A percentile compares a stretch with the other conserved stretches of the same genome.
Conservation (phyloP, 176 grass and related monocot genomes). For the Alloteropsis semialata region DNA sequence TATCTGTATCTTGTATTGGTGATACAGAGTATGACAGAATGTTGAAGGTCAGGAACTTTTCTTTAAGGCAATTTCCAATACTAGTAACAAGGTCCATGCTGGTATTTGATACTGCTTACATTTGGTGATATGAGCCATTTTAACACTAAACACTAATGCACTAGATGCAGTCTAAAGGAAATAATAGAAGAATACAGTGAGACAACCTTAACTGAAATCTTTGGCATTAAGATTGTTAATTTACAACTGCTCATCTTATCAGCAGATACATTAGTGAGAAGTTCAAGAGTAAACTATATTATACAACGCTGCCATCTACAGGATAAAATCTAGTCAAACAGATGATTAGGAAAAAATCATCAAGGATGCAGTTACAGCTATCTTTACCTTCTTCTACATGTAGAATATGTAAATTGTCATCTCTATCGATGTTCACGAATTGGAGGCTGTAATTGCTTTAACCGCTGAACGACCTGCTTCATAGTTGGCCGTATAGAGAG, state of each 20-base stretch:
- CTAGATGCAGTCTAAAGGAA: neutral
- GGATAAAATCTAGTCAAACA: conserved; percentile 56
- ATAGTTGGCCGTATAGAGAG: conserved; percentile 81
- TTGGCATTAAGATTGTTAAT: conserved; percentile 71
- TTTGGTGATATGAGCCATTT: neutral
- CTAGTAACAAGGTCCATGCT: neutral
- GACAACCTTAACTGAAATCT: conserved; percentile 36
- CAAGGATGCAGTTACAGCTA: conserved; percentile 33
- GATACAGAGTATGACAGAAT: neutral
- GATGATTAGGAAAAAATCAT: conserved; percentile 49
- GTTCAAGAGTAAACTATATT: conserved; percentile 52
- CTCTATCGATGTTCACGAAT: conserved; percentile 44
- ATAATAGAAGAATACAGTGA: conserved; percentile 16
- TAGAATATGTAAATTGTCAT: conserved; percentile 35
- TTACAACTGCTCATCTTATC: conserved; percentile 72
- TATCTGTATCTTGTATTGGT: too few relatives aligned
- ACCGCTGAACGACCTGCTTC: conserved; percentile 88
- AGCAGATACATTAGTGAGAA: conserved; percentile 66
- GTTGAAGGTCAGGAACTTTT: neutral
- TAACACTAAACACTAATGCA: neutral
- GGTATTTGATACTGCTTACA: neutral
- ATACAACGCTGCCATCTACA: conserved; percentile 60
- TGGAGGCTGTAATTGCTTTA: conserved; percentile 93
- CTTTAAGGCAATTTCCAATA: neutral
- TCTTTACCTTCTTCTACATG: conserved; percentile 54